Percentiles rank a stretch among this genome's conserved stretches.
These are phyloP conservation scores for Eragrostis curvula DNA, from an alignment of 176 grass and related monocot species.

Conservation along the genomic window DNA sequence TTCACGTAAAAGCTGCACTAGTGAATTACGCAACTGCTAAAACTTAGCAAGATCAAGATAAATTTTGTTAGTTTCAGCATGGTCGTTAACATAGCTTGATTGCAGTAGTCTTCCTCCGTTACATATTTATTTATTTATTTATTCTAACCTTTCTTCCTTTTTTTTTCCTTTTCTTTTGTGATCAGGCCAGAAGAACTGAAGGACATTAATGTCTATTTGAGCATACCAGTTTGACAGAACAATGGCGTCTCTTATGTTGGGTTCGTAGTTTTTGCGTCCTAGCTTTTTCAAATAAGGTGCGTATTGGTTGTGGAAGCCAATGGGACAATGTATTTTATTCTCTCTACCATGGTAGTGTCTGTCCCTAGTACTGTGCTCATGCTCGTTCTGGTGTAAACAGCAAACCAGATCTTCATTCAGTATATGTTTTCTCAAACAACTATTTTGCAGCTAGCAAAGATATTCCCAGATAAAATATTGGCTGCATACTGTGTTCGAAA, in stretches of 20 bases:
- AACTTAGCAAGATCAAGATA: background rate
- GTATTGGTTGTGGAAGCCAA: constrained; percentile 45
- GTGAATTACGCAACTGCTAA: background rate
- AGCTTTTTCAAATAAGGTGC: constrained; percentile 49
- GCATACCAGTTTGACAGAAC: constrained; percentile 37
- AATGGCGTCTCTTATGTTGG: constrained; percentile 26
- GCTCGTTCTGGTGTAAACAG: constrained; percentile 8
- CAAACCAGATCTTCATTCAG: constrained; percentile 14
- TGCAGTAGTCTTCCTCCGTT: background rate
- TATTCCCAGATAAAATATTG: background rate
- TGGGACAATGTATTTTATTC: constrained; percentile 32
- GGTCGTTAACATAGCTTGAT: background rate
- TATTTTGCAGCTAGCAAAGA: constrained; percentile 16
- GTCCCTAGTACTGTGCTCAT: constrained; percentile 31
- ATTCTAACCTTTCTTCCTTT: constrained; percentile 18
- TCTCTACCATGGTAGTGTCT: constrained; percentile 13
- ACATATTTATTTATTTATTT: constrained; percentile 4
- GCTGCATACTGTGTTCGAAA: background rate
- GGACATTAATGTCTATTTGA: constrained; percentile 8
- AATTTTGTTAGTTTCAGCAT: background rate
- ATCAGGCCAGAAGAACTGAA: constrained; percentile 59
- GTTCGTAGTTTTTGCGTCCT: constrained; percentile 42
- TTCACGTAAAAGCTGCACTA: background rate
- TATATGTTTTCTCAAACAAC: constrained; percentile 5
- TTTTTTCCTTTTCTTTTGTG: constrained; percentile 6